Evolutionary conservation across 768 basidiomycete genomes (phyloP), one percentile per base, ranked within the genome.

Genomic region (Kwoniella dejecticola): DNA sequence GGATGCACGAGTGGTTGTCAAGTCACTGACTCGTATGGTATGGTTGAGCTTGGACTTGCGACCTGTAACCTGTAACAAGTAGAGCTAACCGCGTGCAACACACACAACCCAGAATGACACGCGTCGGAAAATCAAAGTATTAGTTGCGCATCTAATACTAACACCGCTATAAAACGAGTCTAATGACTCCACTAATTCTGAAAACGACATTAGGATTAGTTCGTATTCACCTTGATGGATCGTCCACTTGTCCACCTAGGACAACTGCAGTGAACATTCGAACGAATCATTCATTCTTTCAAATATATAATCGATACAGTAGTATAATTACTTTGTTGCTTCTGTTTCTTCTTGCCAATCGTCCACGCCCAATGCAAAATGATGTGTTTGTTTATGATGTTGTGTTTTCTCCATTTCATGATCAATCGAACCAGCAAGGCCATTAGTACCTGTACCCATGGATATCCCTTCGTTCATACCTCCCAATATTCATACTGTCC

Each of bases 391-490:
- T 42, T 6, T 38, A 38, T 8, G 8, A 8, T 38, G 19, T 42
- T 42, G 41, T 42, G 40, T 23, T 12, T 42, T n/a, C 11, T 11
- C 11, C 10, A 52, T n/a, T n/a, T 50, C 1, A 23, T 15, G 17
- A 7, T 33, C 6, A 19, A 36, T 33, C 30, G 31, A 33, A 53
- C 29, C 45, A 67, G 52, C 59, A 61, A 42, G 62, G 66, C 62
- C 66, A 67, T 50, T 63, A 61, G 26, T 63, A 67, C 45, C 60
- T 62, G 19, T 63, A 67, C 15, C 60, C 57, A 40, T 63, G 63
- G 12, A 59, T 42, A 47, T 60, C 57, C 19, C 53, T 33, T 17
- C 57, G 30, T 7, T 50, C 49, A 7, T 55, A 23, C 12, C n/a
- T 50, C 11, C 46, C 53, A 26, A 45, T 23, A 11, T 66, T 42